phyloP scores from a whole-genome alignment of 148 eudicot species.

The Persicaria tinctoria region DNA sequence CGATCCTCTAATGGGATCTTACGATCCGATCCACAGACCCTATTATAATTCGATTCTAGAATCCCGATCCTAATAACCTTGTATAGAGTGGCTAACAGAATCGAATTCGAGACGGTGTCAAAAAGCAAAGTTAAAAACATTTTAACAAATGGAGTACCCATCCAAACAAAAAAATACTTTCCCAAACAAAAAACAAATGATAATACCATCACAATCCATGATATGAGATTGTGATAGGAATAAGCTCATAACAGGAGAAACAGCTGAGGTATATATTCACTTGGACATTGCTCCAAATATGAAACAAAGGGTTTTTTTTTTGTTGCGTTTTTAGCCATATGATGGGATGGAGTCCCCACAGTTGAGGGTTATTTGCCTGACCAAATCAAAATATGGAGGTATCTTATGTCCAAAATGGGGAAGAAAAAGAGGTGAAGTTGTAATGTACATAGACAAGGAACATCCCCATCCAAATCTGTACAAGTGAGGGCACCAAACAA shows the following conservation, averaged over 20 bases:
- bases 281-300: neutral
- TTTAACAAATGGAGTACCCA: no score
- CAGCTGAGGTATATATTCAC: slow-evolving; percentile 3
- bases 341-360: neutral
- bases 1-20: no score
- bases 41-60: no score
- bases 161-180: no score
- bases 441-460: neutral
- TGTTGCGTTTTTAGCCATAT: neutral
- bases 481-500: neutral
- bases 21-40: no score
- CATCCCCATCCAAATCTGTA: neutral
- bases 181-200: no score
- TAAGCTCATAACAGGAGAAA: neutral
- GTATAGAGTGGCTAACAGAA: no score
- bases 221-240: neutral
- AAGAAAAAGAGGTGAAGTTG: neutral
- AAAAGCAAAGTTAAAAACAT: no score
- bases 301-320: neutral
- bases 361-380: neutral
- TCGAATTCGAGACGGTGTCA: no score
- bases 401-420: neutral
- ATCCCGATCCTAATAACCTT: no score
- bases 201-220: neutral
- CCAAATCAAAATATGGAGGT: neutral